These are phyloP conservation scores for Groenewaldozyma sp. DNA, from an alignment of 1,139 yeast species.

Conservation along the genomic window DNA sequence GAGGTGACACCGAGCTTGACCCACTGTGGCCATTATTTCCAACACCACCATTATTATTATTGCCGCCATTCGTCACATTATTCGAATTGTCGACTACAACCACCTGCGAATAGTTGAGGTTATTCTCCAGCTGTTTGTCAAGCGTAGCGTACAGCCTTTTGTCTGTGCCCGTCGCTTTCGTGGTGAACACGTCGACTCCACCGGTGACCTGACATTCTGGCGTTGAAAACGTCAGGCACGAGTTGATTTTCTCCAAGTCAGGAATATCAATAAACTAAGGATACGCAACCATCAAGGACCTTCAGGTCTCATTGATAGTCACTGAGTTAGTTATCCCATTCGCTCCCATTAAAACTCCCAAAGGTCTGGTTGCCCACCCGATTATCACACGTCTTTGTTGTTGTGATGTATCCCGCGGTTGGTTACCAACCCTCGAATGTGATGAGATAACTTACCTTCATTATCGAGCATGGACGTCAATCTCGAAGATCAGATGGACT, in stretches of 20 bases:
- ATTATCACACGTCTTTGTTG: no score
- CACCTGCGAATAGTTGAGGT: background rate
- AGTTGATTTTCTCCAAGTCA: slow-evolving; percentile 81
- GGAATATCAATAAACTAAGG: slow-evolving; percentile 89
- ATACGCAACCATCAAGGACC: no score
- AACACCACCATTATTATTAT: background rate
- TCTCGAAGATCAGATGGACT: no score
- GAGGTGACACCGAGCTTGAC: slow-evolving; percentile 1
- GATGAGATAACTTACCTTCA: no score
- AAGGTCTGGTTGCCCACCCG: no score
- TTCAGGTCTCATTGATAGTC: no score
- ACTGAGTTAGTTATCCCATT: no score
- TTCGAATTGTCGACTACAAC: background rate
- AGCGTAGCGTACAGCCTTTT: slow-evolving; percentile 79
- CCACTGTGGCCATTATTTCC: background rate
- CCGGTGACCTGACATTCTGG: slow-evolving; percentile 82
- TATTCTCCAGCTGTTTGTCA: slow-evolving; percentile 49
- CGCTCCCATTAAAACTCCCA: no score
- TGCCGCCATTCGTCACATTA: background rate
- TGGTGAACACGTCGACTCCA: slow-evolving; percentile 90
- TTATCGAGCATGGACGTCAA: no score
- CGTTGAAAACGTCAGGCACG: slow-evolving; percentile 78
- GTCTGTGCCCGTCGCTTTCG: slow-evolving; percentile 88
- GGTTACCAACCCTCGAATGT: no score
- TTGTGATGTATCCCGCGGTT: no score